Evolutionary conservation across 2,329 filamentous ascomycete species (phyloP).

Genomic region (Sporothrix sp.): DNA sequence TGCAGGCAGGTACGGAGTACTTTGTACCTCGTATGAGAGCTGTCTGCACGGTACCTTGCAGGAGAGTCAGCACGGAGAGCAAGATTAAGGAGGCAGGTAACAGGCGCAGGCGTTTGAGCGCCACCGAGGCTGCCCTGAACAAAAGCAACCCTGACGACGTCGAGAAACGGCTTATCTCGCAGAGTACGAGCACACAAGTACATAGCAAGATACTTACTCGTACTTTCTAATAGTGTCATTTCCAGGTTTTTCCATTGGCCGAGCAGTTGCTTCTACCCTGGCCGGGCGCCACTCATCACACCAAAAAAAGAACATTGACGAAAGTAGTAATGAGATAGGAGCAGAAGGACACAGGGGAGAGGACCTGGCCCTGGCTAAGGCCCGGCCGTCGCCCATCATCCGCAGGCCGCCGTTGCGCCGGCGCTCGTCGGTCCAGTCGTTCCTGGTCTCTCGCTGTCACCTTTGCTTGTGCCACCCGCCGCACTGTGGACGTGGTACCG

Average conservation of each 20-base stretch:
- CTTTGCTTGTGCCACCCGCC: too few relatives aligned
- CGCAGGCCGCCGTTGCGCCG: slow-evolving; percentile 2
- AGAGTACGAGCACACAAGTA: too few relatives aligned
- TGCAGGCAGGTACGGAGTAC: too few relatives aligned
- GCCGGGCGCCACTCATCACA: not conserved
- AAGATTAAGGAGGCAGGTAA: too few relatives aligned
- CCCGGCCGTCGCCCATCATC: slow-evolving; percentile 1
- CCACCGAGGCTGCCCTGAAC: too few relatives aligned
- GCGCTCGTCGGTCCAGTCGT: not conserved
- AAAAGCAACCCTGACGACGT: too few relatives aligned
- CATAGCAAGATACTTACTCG: not conserved
- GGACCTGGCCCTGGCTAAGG: not conserved
- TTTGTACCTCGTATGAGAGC: too few relatives aligned
- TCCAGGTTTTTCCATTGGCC: not conserved
- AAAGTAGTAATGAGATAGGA: too few relatives aligned
- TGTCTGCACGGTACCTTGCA: slow-evolving; percentile 2
- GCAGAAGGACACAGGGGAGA: not conserved
- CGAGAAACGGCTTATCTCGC: too few relatives aligned
- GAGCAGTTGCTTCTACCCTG: too few relatives aligned
- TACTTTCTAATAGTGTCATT: not conserved
- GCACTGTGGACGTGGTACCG: too few relatives aligned
- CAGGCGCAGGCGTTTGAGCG: too few relatives aligned
- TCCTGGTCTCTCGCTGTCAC: not conserved
- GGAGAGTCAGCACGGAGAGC: not conserved
- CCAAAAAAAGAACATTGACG: slow-evolving; percentile 5